phyloP scores from a whole-genome alignment of 306 rosid genomes.

The Gastrolobium villosum region DNA sequence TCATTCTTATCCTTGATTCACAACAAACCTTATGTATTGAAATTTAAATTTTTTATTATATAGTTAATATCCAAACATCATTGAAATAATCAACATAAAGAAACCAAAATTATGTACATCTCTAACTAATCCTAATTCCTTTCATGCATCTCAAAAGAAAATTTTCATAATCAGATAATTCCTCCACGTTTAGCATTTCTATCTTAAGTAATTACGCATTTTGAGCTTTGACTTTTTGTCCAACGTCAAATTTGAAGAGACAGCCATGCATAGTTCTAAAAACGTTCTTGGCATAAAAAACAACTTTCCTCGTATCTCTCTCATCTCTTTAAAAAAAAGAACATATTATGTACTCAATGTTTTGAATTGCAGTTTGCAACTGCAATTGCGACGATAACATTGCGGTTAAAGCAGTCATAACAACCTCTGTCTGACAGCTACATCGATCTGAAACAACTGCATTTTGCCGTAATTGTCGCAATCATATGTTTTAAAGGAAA shows the following conservation, averaged over 20 bases:
- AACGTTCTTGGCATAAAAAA: not conserved
- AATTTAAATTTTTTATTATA: too few species aligned
- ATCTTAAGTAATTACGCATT: constrained; percentile 37
- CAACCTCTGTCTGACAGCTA: constrained; percentile 42
- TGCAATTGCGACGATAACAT: constrained; percentile 45
- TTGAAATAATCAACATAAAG: not conserved
- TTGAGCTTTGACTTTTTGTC: constrained; percentile 49
- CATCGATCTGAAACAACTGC: not conserved
- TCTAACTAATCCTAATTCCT: not conserved
- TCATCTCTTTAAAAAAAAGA: constrained; percentile 5
- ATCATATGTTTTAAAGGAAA: not conserved
- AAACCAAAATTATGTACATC: too few species aligned
- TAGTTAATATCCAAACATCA: too few species aligned
- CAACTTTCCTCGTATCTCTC: not conserved
- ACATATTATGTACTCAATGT: not conserved
- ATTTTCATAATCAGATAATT: not conserved
- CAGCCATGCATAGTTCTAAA: constrained; percentile 11
- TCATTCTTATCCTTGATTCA: too few species aligned
- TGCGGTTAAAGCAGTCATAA: constrained; percentile 42
- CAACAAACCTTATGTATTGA: too few species aligned
- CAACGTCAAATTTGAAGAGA: constrained; percentile 34
- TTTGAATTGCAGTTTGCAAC: constrained; percentile 44
- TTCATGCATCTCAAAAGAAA: not conserved
- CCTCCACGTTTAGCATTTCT: constrained; percentile 47
- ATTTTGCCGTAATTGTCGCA: constrained; percentile 28